Percentiles rank a stretch among this genome's conserved stretches.
phyloP scores from a whole-genome alignment of 345 rosid genomes.

The Salix dunnii region DNA sequence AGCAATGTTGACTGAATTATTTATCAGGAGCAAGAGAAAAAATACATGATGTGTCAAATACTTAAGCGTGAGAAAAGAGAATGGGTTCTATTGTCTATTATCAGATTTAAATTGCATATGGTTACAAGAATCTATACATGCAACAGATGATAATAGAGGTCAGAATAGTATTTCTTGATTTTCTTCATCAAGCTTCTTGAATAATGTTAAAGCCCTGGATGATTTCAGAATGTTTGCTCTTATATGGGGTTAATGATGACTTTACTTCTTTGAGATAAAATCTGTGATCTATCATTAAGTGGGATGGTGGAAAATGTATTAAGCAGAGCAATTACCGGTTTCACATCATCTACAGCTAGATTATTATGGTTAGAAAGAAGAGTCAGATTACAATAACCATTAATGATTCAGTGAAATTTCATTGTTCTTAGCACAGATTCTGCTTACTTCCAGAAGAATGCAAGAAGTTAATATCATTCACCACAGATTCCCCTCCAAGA shows the following conservation, averaged over 20 bases:
- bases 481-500: constrained; percentile 54
- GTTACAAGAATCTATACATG: background rate
- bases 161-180: background rate
- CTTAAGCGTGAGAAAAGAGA: background rate
- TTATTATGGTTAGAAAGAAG: constrained; percentile 20
- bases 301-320: background rate
- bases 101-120: background rate
- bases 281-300: background rate
- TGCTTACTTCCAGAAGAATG: constrained; percentile 85
- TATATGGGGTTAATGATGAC: background rate
- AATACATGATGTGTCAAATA: background rate
- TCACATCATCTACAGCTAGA: constrained; percentile 79
- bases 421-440: constrained; percentile 7
- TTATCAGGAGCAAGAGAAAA: background rate
- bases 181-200: background rate
- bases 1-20: background rate
- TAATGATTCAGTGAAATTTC: background rate
- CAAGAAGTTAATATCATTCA: constrained; percentile 69
- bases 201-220: background rate
- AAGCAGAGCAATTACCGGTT: constrained; percentile 36
- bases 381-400: background rate
- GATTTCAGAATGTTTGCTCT: background rate
- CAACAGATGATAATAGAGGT: background rate
- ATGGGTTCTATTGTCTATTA: background rate
- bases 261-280: background rate